phyloP scores from a whole-genome alignment of 352 stramenopile species.

The Globisporangium spiculum region DNA sequence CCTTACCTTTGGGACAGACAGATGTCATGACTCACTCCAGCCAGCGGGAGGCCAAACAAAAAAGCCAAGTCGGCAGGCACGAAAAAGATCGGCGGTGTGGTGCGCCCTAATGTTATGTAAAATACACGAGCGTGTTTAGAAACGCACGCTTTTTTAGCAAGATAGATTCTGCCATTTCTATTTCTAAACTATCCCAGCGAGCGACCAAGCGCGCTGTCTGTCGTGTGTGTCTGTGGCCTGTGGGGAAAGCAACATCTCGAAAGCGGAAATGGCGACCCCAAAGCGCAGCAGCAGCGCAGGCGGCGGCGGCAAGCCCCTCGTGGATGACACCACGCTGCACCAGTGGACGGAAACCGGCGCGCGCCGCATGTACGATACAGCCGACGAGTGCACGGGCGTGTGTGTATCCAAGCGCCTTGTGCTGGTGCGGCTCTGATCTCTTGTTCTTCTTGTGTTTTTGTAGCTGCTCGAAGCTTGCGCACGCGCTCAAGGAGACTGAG shows the following conservation, averaged over 20 bases:
- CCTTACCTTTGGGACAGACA: background rate
- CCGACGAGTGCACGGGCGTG: too few species aligned
- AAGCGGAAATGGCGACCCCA: slow-evolving; percentile 19
- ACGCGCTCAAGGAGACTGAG: slow-evolving; percentile 32
- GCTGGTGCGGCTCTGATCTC: background rate
- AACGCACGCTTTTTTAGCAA: background rate
- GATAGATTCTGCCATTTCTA: background rate
- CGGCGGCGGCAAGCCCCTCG: slow-evolving; percentile 32
- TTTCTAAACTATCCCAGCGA: background rate
- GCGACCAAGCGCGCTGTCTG: background rate
- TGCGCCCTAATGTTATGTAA: background rate
- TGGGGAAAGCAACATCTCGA: background rate
- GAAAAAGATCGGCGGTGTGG: background rate
- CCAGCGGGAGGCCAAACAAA: background rate
- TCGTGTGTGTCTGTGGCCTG: background rate
- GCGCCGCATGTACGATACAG: slow-evolving; percentile 46
- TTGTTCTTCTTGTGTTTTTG: slow-evolving; percentile 1
- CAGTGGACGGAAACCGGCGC: slow-evolving; percentile 65
- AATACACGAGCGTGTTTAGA: background rate
- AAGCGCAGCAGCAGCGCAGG: slow-evolving; percentile 21
- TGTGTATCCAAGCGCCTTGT: background rate
- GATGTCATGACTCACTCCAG: background rate
- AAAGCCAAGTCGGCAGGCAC: background rate
- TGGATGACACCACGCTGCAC: slow-evolving; percentile 54
- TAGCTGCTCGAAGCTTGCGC: slow-evolving; percentile 38